Evolutionary conservation across 352 stramenopile genomes (phyloP).

Genomic region (Blastocystis sp.): DNA sequence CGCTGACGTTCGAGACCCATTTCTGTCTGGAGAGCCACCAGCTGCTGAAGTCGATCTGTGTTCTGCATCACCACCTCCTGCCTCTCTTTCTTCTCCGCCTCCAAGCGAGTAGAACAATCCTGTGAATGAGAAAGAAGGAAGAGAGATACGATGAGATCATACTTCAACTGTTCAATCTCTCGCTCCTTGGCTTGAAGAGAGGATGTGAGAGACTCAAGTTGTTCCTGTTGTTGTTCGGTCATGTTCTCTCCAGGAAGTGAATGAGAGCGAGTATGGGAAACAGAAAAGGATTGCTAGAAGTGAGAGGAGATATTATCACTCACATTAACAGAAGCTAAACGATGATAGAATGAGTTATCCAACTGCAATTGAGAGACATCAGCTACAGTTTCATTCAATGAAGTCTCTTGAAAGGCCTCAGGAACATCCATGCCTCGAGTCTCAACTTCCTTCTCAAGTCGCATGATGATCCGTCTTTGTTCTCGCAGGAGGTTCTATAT

Average conservation of each 20-base stretch:
- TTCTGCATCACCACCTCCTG: neutral
- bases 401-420: neutral
- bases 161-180: slow-evolving; percentile 14
- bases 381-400: neutral
- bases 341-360: slow-evolving; percentile 72
- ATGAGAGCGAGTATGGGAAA: too few species aligned
- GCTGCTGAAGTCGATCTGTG: slow-evolving; percentile 28
- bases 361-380: slow-evolving; percentile 69
- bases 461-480: neutral
- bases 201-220: neutral
- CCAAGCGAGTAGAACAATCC: neutral
- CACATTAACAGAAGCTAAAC: slow-evolving; percentile 70
- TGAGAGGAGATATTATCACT: slow-evolving; percentile 63
- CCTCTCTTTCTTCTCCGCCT: neutral
- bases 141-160: slow-evolving; percentile 64
- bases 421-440: neutral
- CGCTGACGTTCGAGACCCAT: neutral
- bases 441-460: neutral
- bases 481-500: slow-evolving; percentile 28
- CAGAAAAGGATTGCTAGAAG: too few species aligned
- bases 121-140: neutral
- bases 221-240: neutral
- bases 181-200: neutral
- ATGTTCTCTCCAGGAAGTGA: slow-evolving; percentile 24
- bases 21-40: slow-evolving; percentile 10